Conservation (phyloP, 495 filamentous ascomycete species). For the Lineolata rhizophorae region DNA sequence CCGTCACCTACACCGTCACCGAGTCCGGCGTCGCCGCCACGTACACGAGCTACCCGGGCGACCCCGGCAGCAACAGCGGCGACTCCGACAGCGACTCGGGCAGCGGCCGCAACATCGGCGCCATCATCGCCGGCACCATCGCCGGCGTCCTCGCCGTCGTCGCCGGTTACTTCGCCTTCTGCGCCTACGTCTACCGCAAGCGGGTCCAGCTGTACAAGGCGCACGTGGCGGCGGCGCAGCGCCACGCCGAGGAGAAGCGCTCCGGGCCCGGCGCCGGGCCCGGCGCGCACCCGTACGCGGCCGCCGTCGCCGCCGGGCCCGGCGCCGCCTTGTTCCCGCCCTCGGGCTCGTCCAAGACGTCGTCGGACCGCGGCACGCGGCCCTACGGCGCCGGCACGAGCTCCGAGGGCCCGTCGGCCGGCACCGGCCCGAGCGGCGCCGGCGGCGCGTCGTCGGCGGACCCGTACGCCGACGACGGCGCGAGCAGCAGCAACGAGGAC, state of each 20-base stretch:
- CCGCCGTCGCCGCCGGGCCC: not conserved
- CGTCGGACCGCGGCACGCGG: not conserved
- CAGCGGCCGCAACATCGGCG: slow-evolving; percentile 24
- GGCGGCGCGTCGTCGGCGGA: too few species aligned
- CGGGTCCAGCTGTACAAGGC: slow-evolving; percentile 38
- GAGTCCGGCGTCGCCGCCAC: slow-evolving; percentile 21
- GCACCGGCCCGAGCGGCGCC: too few species aligned
- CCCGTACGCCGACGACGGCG: not conserved
- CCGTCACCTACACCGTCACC: slow-evolving; percentile 41
- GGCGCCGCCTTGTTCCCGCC: slow-evolving; percentile 5
- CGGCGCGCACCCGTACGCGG: slow-evolving; percentile 13
- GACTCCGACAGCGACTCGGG: slow-evolving; percentile 4
- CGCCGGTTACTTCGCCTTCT: slow-evolving; percentile 44
- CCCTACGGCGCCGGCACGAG: not conserved
- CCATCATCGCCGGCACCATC: slow-evolving; percentile 40
- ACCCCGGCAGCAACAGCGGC: slow-evolving; percentile 5
- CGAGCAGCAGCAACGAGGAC: slow-evolving; percentile 25
- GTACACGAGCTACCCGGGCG: too few species aligned
- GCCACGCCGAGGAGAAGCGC: slow-evolving; percentile 11
- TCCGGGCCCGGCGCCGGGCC: slow-evolving; percentile 5
- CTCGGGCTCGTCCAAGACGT: not conserved
- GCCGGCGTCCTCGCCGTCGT: slow-evolving; percentile 36
- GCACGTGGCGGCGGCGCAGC: slow-evolving; percentile 34
- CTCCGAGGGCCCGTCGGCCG: slow-evolving; percentile 2
- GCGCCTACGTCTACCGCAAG: slow-evolving; percentile 44